phyloP scores from a whole-genome alignment of 2,329 filamentous ascomycete genomes.

The Plectosphaerella sp. region DNA sequence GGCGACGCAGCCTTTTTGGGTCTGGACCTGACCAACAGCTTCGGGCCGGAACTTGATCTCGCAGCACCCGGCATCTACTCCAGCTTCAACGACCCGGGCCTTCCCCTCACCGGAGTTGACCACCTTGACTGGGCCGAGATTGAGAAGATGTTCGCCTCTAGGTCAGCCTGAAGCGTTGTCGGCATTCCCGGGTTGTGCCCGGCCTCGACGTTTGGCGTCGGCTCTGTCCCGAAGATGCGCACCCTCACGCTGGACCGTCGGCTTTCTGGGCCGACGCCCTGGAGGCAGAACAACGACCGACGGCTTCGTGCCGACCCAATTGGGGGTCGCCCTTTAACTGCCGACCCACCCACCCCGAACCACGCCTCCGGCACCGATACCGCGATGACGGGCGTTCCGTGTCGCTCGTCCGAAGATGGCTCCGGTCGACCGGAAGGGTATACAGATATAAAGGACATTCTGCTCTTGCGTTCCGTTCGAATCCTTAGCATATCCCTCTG shows the following conservation, averaged over 20 bases:
- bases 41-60: conserved; percentile 16
- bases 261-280: not conserved
- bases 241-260: not conserved
- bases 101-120: conserved; percentile 23
- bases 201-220: not conserved
- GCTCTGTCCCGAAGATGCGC: too few species aligned
- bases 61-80: conserved; percentile 21
- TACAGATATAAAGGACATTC: not conserved
- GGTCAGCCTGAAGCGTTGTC: not conserved
- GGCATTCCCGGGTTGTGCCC: not conserved
- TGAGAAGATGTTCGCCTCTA: conserved; percentile 18
- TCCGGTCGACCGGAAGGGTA: not conserved
- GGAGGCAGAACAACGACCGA: not conserved
- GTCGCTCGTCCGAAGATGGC: not conserved
- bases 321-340: not conserved
- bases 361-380: not conserved
- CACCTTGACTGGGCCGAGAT: conserved; percentile 21
- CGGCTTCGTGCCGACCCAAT: not conserved
- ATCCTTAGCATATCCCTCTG: too few species aligned
- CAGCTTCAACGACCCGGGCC: conserved; percentile 20
- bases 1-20: conserved; percentile 8
- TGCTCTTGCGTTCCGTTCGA: too few species aligned
- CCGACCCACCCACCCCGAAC: not conserved
- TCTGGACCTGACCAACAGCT: conserved; percentile 12
- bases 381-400: not conserved